Percentiles rank a stretch among this genome's conserved stretches.
These are phyloP conservation scores for Salicornia ramosissima DNA, from an alignment of 148 eudicot genomes.

Conservation along the genomic window DNA sequence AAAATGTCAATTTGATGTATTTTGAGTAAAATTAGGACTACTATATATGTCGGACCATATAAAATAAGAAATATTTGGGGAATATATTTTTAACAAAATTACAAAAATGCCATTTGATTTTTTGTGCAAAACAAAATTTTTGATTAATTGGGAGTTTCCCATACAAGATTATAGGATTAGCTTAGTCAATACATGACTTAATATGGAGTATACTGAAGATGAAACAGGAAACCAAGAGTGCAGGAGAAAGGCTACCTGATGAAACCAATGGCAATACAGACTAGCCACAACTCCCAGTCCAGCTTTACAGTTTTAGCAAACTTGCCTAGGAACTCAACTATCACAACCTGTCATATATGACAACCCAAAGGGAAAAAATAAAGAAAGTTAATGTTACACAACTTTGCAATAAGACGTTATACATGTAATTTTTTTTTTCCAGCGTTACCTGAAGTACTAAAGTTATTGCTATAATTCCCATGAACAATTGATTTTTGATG, in stretches of 20 bases:
- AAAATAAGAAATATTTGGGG: background rate
- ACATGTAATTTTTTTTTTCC: background rate
- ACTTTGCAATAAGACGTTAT: background rate
- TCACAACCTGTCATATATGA: conserved; percentile 47
- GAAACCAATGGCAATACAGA: conserved; percentile 58
- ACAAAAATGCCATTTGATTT: too few relatives aligned
- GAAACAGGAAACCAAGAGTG: background rate
- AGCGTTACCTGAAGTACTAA: conserved; percentile 64
- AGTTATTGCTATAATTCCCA: conserved; percentile 67
- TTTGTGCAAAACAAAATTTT: too few relatives aligned
- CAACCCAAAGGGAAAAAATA: background rate
- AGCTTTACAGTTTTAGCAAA: conserved; percentile 67
- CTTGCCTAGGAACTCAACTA: conserved; percentile 81
- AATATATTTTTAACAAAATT: too few relatives aligned
- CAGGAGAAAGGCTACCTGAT: conserved; percentile 48
- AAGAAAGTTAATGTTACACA: background rate
- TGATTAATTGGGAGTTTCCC: too few relatives aligned
- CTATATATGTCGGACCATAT: background rate
- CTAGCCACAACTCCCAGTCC: conserved; percentile 81
- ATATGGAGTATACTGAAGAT: background rate
- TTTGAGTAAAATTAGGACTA: too few relatives aligned
- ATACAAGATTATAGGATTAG: background rate
- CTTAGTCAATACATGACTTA: background rate
- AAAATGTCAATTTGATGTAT: too few relatives aligned
- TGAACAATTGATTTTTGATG: conserved; percentile 56